Evolutionary conservation across 805 yeast genomes (phyloP).

Genomic region (Teunomyces tritomae): DNA sequence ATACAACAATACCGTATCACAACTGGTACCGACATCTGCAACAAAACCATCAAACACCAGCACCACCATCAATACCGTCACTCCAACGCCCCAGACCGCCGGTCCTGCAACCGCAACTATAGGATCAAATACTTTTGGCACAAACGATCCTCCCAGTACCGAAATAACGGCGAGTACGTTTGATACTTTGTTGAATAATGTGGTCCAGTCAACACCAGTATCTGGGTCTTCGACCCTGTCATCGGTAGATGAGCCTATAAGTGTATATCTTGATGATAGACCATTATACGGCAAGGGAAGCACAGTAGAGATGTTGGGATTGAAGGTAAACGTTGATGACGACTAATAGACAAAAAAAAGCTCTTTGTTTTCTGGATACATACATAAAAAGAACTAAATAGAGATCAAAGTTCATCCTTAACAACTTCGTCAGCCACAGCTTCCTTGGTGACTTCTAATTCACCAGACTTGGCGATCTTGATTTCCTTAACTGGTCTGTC

Average conservation of each 20-base stretch:
- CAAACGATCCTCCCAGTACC: constrained; percentile 10
- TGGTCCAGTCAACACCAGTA: constrained; percentile 13
- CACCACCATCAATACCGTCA: neutral
- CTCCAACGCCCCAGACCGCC: constrained; percentile 15
- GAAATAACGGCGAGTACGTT: constrained; percentile 31
- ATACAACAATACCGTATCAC: constrained; percentile 14
- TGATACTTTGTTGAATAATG: constrained; percentile 28
- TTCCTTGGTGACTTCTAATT: constrained; percentile 39
- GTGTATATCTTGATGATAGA: constrained; percentile 35
- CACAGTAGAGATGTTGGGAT: constrained; percentile 36
- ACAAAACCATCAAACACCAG: constrained; percentile 6
- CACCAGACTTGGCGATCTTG: constrained; percentile 70
- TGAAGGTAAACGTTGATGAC: constrained; percentile 20
- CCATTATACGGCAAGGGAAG: constrained; percentile 40
- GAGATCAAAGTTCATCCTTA: constrained; percentile 29
- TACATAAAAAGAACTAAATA: neutral
- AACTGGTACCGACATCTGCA: constrained; percentile 7
- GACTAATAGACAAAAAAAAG: neutral
- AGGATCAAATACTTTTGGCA: constrained; percentile 9
- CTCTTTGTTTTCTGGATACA: neutral
- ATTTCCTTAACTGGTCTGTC: constrained; percentile 72
- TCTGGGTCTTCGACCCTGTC: constrained; percentile 5
- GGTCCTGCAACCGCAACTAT: constrained; percentile 10
- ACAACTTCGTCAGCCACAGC: constrained; percentile 9
- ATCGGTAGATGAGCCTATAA: constrained; percentile 13